Conservation (phyloP, 148 eudicot species). For the Drosera capensis region DNA sequence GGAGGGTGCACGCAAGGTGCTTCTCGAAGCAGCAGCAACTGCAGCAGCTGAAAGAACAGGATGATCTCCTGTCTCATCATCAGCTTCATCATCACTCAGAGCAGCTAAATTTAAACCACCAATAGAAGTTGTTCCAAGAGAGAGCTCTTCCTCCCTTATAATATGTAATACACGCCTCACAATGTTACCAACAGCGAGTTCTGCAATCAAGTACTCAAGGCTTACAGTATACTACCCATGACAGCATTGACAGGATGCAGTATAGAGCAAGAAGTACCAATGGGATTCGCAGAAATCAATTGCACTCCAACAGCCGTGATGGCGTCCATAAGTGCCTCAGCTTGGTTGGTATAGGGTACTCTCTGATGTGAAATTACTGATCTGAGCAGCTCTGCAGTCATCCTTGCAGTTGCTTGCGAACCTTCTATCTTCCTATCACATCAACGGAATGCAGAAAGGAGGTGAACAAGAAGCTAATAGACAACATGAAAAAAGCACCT, state of each 20-base stretch:
- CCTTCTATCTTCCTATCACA: conserved; percentile 77
- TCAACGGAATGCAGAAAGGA: neutral
- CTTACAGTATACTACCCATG: no score
- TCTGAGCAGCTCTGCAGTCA: conserved; percentile 78
- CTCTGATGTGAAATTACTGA: conserved; percentile 83
- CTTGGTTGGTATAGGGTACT: conserved; percentile 69
- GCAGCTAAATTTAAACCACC: conserved; percentile 57
- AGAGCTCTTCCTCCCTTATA: conserved; percentile 85
- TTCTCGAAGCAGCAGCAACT: conserved; percentile 90
- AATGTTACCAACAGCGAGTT: conserved; percentile 93
- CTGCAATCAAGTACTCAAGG: conserved; percentile 25
- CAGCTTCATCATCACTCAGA: conserved; percentile 73
- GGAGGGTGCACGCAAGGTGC: conserved; percentile 83
- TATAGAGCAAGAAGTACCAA: conserved; percentile 73
- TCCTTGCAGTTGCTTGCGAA: conserved; percentile 75
- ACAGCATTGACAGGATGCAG: no score
- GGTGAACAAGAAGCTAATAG: neutral
- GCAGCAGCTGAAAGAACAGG: conserved; percentile 76
- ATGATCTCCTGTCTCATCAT: conserved; percentile 26
- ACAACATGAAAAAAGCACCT: neutral
- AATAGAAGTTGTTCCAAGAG: conserved; percentile 65
- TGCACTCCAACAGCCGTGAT: conserved; percentile 63
- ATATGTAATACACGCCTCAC: conserved; percentile 89
- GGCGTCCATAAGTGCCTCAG: conserved; percentile 67
- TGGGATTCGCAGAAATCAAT: conserved; percentile 76